Percentiles rank a stretch among this genome's conserved stretches.
Evolutionary conservation across 352 stramenopile species (phyloP).

Genomic region (Globisporangium cystogenes): DNA sequence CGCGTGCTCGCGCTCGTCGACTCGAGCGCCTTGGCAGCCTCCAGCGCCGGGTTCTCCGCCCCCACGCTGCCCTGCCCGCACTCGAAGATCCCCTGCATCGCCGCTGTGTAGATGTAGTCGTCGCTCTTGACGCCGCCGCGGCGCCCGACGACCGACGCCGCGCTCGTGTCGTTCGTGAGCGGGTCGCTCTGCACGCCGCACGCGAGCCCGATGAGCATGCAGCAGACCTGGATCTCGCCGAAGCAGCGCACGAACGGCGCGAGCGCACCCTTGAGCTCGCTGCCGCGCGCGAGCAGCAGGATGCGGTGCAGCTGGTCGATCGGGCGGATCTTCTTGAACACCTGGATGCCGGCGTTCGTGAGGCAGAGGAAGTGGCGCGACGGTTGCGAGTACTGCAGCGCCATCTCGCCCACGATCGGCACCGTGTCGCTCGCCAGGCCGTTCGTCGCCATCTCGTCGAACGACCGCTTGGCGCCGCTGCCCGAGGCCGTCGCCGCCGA

Average conservation of each 20-base stretch:
- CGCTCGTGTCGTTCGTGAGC: constrained; percentile 48
- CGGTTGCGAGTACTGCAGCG: constrained; percentile 77
- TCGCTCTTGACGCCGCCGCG: constrained; percentile 55
- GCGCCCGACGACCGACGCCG: constrained; percentile 42
- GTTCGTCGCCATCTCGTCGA: constrained; percentile 71
- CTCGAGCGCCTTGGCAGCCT: constrained; percentile 21
- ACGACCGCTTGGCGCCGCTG: constrained; percentile 47
- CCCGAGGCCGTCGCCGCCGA: constrained; percentile 7
- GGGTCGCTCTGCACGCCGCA: constrained; percentile 81
- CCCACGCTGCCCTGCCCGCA: constrained; percentile 44
- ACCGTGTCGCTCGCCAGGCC: constrained; percentile 21
- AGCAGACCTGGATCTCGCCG: constrained; percentile 77
- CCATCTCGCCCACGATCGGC: constrained; percentile 69
- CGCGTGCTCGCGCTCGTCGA: constrained; percentile 36
- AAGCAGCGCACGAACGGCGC: constrained; percentile 79
- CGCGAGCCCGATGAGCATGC: constrained; percentile 86
- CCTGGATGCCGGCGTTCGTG: constrained; percentile 81
- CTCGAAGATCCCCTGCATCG: constrained; percentile 82
- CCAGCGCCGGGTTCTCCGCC: constrained; percentile 19
- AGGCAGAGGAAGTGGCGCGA: constrained; percentile 83
- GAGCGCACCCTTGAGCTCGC: constrained; percentile 59
- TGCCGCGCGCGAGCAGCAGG: constrained; percentile 59
- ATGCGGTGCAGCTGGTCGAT: constrained; percentile 83
- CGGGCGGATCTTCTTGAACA: constrained; percentile 88
- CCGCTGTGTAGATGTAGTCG: constrained; percentile 72